phyloP scores from a whole-genome alignment of 257 asterid species.

The Lycium barbarum region DNA sequence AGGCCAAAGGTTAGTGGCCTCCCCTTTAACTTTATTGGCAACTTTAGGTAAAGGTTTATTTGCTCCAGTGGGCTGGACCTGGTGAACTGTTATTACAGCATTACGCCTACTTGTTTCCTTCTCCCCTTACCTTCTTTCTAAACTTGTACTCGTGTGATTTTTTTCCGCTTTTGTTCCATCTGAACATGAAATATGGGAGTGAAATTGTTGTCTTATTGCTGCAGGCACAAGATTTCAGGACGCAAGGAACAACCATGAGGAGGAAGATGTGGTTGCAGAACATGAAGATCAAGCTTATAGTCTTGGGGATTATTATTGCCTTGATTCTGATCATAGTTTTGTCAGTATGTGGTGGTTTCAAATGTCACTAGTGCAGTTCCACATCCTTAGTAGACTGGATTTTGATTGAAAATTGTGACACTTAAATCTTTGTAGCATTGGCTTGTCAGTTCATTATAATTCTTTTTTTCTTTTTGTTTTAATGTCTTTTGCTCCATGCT shows the following conservation, averaged over 20 bases:
- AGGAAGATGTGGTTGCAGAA: conserved; percentile 95
- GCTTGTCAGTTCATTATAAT: conserved; percentile 27
- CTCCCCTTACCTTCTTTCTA: neutral
- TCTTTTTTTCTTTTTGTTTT: conserved; percentile 36
- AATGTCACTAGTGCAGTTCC: conserved; percentile 51
- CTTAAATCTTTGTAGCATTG: conserved; percentile 35
- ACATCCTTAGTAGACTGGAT: conserved; percentile 19
- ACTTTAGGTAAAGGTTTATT: neutral
- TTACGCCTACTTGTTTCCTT: neutral
- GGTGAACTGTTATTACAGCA: neutral
- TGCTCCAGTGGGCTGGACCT: conserved; percentile 20
- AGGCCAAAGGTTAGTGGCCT: conserved; percentile 4
- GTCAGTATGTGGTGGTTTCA: conserved; percentile 84
- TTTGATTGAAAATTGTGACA: conserved; percentile 38
- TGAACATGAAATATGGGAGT: conserved; percentile 4
- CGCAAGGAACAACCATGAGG: conserved; percentile 91
- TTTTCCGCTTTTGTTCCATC: neutral
- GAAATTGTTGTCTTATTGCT: neutral
- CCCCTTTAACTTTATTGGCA: conserved; percentile 3
- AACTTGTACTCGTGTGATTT: neutral
- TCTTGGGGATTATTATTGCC: conserved; percentile 82
- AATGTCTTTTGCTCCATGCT: conserved; percentile 36
- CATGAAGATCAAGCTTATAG: conserved; percentile 94
- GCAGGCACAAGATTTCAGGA: conserved; percentile 97
- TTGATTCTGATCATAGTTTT: conserved; percentile 87